Evolutionary conservation across 2,329 filamentous ascomycete species (phyloP).

Genomic region (Arthroderma uncinatum): DNA sequence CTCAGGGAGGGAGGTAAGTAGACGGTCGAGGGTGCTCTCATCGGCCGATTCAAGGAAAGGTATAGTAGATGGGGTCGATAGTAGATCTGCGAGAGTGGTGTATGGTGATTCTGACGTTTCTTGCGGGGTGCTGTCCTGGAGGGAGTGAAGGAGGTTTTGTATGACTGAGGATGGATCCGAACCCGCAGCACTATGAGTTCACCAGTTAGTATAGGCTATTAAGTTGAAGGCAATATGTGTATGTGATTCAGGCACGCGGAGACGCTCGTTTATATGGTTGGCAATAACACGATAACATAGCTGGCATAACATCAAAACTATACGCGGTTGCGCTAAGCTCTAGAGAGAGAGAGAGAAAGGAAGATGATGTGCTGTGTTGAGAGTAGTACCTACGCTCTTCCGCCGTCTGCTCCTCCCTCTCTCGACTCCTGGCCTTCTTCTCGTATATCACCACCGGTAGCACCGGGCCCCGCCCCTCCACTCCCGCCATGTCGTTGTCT

Average conservation of each 20-base stretch:
- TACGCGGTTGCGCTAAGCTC: conserved; percentile 1
- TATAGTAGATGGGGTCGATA: conserved; percentile 66
- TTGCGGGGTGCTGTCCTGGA: conserved; percentile 44
- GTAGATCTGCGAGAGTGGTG: conserved; percentile 75
- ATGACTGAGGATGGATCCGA: conserved; percentile 67
- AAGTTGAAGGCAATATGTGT: not conserved
- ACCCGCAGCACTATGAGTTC: conserved; percentile 45
- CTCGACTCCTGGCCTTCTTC: conserved; percentile 79
- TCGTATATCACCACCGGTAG: conserved; percentile 81
- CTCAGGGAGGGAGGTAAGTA: conserved; percentile 69
- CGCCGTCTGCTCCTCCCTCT: conserved; percentile 91
- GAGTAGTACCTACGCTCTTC: conserved; percentile 89
- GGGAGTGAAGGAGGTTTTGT: conserved; percentile 76
- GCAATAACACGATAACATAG: not conserved
- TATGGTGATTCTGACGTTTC: conserved; percentile 53
- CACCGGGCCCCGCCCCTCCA: conserved; percentile 73
- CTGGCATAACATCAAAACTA: conserved; percentile 4
- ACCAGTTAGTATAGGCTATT: not conserved
- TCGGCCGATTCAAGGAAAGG: conserved; percentile 62
- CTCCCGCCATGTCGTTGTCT: conserved; percentile 48
- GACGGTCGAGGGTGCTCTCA: conserved; percentile 53
- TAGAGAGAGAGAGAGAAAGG: not conserved
- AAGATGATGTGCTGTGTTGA: conserved; percentile 16
- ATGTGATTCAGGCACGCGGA: not conserved
- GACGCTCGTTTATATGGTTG: not conserved